A percentile compares a stretch with the other conserved stretches of the same genome.
phyloP scores from a whole-genome alignment of 345 rosid genomes.

The Eucalyptus grandis region DNA sequence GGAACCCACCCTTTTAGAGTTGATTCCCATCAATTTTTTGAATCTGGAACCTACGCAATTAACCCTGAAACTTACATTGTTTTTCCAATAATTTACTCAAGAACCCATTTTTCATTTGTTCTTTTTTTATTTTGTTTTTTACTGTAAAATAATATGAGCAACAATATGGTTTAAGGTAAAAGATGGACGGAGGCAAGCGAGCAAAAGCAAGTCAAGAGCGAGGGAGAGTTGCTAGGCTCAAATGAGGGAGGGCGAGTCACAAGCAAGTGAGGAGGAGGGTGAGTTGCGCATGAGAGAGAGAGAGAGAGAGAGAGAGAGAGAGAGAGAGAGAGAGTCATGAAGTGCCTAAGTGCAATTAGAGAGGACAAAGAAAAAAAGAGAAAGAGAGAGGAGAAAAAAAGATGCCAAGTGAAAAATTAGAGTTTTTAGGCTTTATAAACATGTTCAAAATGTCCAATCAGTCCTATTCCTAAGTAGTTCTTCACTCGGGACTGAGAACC shows the following conservation, averaged over 20 bases:
- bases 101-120: background rate
- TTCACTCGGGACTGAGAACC: background rate
- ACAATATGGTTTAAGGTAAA: no score
- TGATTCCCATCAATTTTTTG: background rate
- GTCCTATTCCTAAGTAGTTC: background rate
- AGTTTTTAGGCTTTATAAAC: background rate
- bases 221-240: background rate
- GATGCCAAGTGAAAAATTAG: background rate
- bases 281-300: no score
- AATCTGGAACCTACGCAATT: background rate
- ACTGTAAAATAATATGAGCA: no score
- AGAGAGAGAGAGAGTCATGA: no score
- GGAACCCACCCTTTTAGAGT: background rate
- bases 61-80: no score
- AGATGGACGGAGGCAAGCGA: no score
- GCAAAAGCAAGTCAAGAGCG: background rate
- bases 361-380: no score
- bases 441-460: background rate
- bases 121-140: no score
- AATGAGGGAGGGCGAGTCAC: background rate
- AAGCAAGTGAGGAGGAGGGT: background rate
- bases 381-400: no score
- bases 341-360: no score
- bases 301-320: no score
- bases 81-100: no score